A percentile compares a stretch with the other conserved stretches of the same genome.
Conservation (phyloP, 1,284 basidiomycete species). For the Austropuccinia psidii region DNA sequence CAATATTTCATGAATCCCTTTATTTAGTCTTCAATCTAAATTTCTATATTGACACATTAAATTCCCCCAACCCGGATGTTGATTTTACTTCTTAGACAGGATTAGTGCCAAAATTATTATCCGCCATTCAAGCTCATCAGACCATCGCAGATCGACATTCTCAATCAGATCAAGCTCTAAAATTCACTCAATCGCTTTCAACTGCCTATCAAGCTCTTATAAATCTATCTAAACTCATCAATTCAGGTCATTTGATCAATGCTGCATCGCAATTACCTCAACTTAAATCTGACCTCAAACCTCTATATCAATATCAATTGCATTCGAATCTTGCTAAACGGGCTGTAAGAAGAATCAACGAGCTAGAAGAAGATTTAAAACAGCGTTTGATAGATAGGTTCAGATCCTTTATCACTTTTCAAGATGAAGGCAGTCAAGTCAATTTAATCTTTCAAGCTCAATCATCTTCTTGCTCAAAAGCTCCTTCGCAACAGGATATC, state of each 20-base stretch:
- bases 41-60: not conserved
- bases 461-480: constrained; percentile 1
- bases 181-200: constrained; percentile 17
- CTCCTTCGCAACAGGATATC: not conserved
- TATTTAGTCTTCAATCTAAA: not conserved
- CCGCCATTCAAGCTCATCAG: constrained; percentile 16
- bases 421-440: no score
- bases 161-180: not conserved
- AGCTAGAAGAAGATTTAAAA: constrained; percentile 36
- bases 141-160: constrained; percentile 2
- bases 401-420: not conserved
- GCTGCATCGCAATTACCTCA: constrained; percentile 3
- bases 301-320: not conserved
- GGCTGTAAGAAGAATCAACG: constrained; percentile 12
- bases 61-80: not conserved
- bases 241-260: not conserved
- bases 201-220: constrained; percentile 10
- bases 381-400: constrained; percentile 32
- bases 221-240: constrained; percentile 1
- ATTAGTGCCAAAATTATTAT: constrained; percentile 12
- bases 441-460: not conserved
- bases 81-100: constrained; percentile 15
- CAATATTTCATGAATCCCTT: constrained; percentile 1
- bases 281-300: not conserved
- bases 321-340: constrained; percentile 23